These are phyloP conservation scores for Domatiomyces globalis DNA, from an alignment of 2,329 filamentous ascomycete species.

Conservation along the genomic window DNA sequence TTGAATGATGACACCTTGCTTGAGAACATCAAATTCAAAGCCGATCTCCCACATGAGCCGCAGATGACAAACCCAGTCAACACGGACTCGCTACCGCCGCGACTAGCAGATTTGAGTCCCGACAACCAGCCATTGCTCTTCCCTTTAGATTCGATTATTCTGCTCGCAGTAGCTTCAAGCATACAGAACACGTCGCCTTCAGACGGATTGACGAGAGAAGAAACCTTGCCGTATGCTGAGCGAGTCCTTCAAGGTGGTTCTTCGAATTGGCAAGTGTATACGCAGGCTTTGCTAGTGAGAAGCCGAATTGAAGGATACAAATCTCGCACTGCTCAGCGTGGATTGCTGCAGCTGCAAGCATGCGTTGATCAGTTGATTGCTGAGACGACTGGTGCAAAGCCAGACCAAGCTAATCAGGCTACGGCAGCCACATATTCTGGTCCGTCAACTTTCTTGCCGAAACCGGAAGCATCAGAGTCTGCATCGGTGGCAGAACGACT, in stretches of 20 bases:
- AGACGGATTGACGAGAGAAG: constrained; percentile 79
- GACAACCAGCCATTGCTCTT: constrained; percentile 68
- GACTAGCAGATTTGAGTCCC: constrained; percentile 53
- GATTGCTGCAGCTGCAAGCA: constrained; percentile 82
- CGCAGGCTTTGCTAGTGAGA: constrained; percentile 76
- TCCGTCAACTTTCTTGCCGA: constrained; percentile 67
- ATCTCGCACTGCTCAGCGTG: constrained; percentile 75
- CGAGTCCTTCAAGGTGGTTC: constrained; percentile 77
- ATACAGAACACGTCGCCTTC: constrained; percentile 77
- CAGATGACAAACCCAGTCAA: constrained; percentile 25
- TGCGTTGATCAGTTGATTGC: constrained; percentile 90
- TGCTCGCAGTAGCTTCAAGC: constrained; percentile 66
- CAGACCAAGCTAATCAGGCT: constrained; percentile 21
- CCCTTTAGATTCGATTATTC: constrained; percentile 75
- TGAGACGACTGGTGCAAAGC: constrained; percentile 48
- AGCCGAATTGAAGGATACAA: constrained; percentile 80
- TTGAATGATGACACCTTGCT: constrained; percentile 88
- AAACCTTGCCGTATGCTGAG: constrained; percentile 80
- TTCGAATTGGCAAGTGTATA: constrained; percentile 97
- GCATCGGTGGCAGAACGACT: constrained; percentile 64
- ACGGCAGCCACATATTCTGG: constrained; percentile 7
- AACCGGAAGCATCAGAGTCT: constrained; percentile 58
- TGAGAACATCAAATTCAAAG: constrained; percentile 69
- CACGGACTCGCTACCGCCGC: constrained; percentile 41
- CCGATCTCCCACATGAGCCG: constrained; percentile 29